Evolutionary conservation across 1,284 basidiomycete species (phyloP), one percentile per base, ranked within the genome.

Genomic region (Singerocomus inundabilis): DNA sequence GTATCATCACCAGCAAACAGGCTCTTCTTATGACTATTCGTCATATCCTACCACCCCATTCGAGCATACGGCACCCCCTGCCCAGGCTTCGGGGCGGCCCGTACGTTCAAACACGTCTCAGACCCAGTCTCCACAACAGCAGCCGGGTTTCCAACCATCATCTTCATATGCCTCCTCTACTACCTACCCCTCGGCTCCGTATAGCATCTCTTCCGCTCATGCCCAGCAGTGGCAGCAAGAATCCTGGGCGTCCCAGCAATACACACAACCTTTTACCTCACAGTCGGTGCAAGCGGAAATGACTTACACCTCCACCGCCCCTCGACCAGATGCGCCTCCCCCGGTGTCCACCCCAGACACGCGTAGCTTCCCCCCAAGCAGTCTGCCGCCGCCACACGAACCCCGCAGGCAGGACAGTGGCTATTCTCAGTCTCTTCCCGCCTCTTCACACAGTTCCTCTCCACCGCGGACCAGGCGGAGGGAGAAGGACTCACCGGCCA

Each of bases 1-100:
- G 64, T 84, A 85, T 64, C 72, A 75, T 43, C 71, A 73, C 51
- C 70, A 72, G 52, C 66, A 72, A 55, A 67, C 70, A 51, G 65
- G 70, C 57, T 64, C 67, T 51, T 68, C 64, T 34, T 84, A 86
- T 64, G 76, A 78, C 53, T 81, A 81, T 58, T 49, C 74, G 32
- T 60, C 70, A 33, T 80, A 78, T 55, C 67, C 73, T 8, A 59
- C 69, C 16, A 58, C 70, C 11, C 59, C 72, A n/a, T 77, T 72
- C 54, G 72, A 74, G 40, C 55, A 67, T 56, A 44, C 61, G 47
- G 57, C 74, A 63, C 59, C 64, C 67, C 57, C 69, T 68, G 49
- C 63, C 57, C 69, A 67, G 51, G 60, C 70, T 29, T 66, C 60
- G 53, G 61, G 48, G 55, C 67, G 70, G 43, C 44, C 67, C 32